phyloP scores from a whole-genome alignment of 2,329 filamentous ascomycete species.

The Massarina eburnea region DNA sequence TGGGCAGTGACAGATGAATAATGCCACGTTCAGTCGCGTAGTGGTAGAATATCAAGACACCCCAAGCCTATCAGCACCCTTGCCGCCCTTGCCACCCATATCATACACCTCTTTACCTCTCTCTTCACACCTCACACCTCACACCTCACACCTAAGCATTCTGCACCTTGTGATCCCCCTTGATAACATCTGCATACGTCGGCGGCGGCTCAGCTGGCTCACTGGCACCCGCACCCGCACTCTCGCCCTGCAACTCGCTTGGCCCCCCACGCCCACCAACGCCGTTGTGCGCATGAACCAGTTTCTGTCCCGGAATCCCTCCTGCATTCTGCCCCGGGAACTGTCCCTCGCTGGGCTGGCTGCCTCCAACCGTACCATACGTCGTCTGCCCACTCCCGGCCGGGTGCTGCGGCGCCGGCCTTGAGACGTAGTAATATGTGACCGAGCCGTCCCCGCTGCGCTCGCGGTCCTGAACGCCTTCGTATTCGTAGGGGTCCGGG shows the following conservation, averaged over 20 bases:
- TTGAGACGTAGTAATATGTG: constrained; percentile 71
- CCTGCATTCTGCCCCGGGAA: constrained; percentile 47
- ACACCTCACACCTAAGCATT: constrained; percentile 15
- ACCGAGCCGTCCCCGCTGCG: constrained; percentile 58
- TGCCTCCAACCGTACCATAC: constrained; percentile 48
- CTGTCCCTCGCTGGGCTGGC: constrained; percentile 41
- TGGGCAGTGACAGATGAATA: no score
- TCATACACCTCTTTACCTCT: background rate
- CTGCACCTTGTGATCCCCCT: constrained; percentile 90
- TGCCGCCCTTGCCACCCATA: background rate
- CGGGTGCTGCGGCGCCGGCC: constrained; percentile 23
- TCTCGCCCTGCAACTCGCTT: background rate
- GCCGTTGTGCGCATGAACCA: constrained; percentile 16
- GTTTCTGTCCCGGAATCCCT: background rate
- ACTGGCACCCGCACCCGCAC: constrained; percentile 27
- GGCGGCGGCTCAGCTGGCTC: constrained; percentile 63
- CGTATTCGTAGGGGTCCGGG: constrained; percentile 72
- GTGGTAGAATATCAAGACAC: no score
- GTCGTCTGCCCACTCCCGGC: constrained; percentile 12
- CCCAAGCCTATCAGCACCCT: background rate
- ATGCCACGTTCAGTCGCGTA: no score
- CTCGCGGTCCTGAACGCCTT: constrained; percentile 59
- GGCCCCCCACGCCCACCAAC: constrained; percentile 6
- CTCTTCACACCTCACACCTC: background rate
- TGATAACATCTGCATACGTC: constrained; percentile 86